These are phyloP conservation scores for Hyparrhenia diplandra DNA, from an alignment of 176 grass and related monocot genomes.

Conservation along the genomic window DNA sequence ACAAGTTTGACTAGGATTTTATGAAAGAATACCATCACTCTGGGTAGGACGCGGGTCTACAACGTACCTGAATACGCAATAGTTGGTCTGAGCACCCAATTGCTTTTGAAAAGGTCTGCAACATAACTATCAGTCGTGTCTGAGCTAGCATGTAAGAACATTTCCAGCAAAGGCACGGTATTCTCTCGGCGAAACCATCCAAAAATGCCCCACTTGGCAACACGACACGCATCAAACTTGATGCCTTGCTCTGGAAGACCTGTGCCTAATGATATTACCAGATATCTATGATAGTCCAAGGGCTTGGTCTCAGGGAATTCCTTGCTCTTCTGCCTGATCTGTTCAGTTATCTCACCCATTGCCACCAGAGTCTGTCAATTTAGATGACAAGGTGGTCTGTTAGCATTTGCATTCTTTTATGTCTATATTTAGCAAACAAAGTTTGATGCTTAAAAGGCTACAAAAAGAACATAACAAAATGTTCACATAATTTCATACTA, in stretches of 20 bases:
- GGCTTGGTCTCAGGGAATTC: slow-evolving; percentile 37
- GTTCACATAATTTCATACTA: background rate
- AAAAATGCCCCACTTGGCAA: slow-evolving; percentile 53
- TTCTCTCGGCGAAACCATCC: slow-evolving; percentile 36
- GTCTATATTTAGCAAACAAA: background rate
- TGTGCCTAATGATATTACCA: slow-evolving; percentile 46
- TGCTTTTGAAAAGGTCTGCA: slow-evolving; percentile 36
- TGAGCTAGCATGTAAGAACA: slow-evolving; percentile 39
- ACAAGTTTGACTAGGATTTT: no score
- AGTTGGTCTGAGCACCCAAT: slow-evolving; percentile 26
- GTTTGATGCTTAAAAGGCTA: background rate
- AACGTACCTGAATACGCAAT: slow-evolving; percentile 18
- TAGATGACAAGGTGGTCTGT: background rate
- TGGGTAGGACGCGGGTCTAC: no score
- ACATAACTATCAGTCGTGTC: slow-evolving; percentile 53
- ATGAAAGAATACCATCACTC: no score
- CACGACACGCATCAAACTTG: slow-evolving; percentile 24
- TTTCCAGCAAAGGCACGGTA: slow-evolving; percentile 37
- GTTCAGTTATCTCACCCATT: slow-evolving; percentile 43
- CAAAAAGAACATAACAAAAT: background rate
- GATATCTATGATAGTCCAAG: slow-evolving; percentile 43
- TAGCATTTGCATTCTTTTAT: background rate
- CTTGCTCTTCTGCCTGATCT: slow-evolving; percentile 32
- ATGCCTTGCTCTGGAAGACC: slow-evolving; percentile 33
- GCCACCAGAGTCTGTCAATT: slow-evolving; percentile 51